Evolutionary conservation across 495 filamentous ascomycete genomes (phyloP).

Genomic region (Trypethelium eluteriae): DNA sequence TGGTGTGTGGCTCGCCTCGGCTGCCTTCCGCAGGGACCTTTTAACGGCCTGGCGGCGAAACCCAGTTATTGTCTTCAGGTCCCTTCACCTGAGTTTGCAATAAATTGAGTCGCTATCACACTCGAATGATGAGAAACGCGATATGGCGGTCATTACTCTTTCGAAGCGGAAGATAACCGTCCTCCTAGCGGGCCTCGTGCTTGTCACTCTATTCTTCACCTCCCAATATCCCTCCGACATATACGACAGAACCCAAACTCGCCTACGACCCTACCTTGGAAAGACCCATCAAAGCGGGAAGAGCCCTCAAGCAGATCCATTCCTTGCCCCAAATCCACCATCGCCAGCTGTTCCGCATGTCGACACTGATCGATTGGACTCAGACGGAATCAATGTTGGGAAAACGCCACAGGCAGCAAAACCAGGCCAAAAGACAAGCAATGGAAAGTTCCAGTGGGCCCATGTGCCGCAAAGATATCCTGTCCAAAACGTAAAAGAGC

Average conservation of each 20-base stretch:
- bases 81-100: too few relatives aligned
- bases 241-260: conserved; percentile 1
- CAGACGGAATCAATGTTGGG: conserved; percentile 5
- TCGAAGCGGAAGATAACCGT: conserved; percentile 11
- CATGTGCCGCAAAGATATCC: conserved; percentile 22
- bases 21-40: background rate
- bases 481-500: conserved; percentile 15
- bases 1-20: background rate
- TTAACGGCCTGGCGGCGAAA: too few relatives aligned
- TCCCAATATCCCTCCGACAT: conserved; percentile 2
- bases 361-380: conserved; percentile 8
- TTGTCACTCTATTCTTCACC: conserved; percentile 6
- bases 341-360: background rate
- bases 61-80: too few relatives aligned
- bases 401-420: conserved; percentile 3
- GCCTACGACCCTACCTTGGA: background rate
- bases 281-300: background rate
- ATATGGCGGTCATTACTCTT: conserved; percentile 9
- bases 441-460: conserved; percentile 21
- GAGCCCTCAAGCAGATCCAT: background rate
- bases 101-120: background rate
- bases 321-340: background rate
- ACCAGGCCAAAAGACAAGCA: background rate
- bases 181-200: background rate
- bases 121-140: background rate